Base-by-base conservation (phyloP, 1,284 basidiomycete genomes). In the Caloboletus firmus region DNA sequence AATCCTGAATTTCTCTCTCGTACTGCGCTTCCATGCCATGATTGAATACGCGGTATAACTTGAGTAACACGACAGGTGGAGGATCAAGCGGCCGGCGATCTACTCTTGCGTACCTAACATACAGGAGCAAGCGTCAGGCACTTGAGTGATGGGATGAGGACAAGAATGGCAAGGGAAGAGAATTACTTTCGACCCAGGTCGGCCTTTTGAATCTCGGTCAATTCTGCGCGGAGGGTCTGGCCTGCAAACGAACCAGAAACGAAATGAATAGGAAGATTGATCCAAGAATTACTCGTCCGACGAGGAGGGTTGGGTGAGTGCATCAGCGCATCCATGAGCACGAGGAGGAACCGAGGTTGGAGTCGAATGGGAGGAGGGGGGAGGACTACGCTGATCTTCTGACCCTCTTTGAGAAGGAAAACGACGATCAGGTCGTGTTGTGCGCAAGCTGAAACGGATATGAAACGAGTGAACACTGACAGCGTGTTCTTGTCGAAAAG, bases 71-170 rank as follows among this genome's bases (percentile, higher is more conserved):
- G n/a, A 83, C 82, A 0, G 84, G 83, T 0, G 83, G 83, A 3
- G 83, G 83, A 62, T 87, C 83, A 17, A 85, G 74, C 4, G 84
- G 84, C 17, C 84, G 72, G 11, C 83, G 72, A 67, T 85, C 83
- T 5, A 84, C 82, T 49, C 76, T 74, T 0, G 81, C 82, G 62
- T 83, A 84, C 62, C 81, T 84, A 55, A 46, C n/a, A 40, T 13
- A n/a, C 9, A 31, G 24, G 28, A 32, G 37, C 5, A 28, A 42
- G 43, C 13, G 49, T 55, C 43, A 62, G 54, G 34, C 30, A 46
- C 20, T 10, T 10, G n/a, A 24, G 52, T 31, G 22, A 40, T 9
- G 24, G 55, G 12, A 18, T 17, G 48, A 17, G 12, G 8, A 22
- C 17, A 22, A 45, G 26, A 26, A 41, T 9, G 42, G 26, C 3